phyloP scores from a whole-genome alignment of 768 basidiomycete species.

The Pleurotus cornucopiae region DNA sequence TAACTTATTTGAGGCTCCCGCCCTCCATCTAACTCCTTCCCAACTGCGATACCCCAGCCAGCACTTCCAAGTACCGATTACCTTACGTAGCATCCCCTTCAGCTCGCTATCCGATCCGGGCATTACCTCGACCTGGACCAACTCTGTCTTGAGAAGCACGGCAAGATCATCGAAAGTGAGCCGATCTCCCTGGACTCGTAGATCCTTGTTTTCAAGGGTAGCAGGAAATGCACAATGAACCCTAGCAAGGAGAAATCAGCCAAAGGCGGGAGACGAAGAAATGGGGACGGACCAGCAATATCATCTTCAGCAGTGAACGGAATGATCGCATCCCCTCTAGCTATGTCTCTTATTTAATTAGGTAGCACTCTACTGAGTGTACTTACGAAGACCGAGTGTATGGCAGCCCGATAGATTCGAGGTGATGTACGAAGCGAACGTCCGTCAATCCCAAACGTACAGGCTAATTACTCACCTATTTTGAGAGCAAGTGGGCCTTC shows the following conservation, averaged over 20 bases:
- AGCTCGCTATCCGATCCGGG: constrained; percentile 4
- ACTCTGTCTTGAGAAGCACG: constrained; percentile 15
- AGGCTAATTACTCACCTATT: no score
- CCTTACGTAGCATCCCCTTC: neutral
- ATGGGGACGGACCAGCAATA: constrained; percentile 21
- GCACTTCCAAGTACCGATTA: constrained; percentile 13
- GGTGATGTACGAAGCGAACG: constrained; percentile 16
- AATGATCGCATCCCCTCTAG: constrained; percentile 24
- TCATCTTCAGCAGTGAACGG: constrained; percentile 28
- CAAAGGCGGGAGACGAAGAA: neutral
- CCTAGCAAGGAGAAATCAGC: constrained; percentile 15
- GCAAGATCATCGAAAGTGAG: constrained; percentile 20
- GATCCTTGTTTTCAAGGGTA: constrained; percentile 22
- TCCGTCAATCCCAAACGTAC: neutral
- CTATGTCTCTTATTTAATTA: constrained; percentile 3
- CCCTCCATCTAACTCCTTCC: constrained; percentile 9
- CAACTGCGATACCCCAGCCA: constrained; percentile 13
- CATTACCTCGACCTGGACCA: constrained; percentile 12
- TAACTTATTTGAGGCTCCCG: constrained; percentile 16
- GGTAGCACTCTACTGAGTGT: neutral
- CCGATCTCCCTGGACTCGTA: constrained; percentile 33
- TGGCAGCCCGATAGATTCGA: constrained; percentile 25
- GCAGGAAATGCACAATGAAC: constrained; percentile 23
- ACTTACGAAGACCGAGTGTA: constrained; percentile 26
- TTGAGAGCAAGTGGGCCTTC: no score